Evolutionary conservation across 108 stramenopile genomes (phyloP).

Genomic region (Fragilariopsis cylindrus): DNA sequence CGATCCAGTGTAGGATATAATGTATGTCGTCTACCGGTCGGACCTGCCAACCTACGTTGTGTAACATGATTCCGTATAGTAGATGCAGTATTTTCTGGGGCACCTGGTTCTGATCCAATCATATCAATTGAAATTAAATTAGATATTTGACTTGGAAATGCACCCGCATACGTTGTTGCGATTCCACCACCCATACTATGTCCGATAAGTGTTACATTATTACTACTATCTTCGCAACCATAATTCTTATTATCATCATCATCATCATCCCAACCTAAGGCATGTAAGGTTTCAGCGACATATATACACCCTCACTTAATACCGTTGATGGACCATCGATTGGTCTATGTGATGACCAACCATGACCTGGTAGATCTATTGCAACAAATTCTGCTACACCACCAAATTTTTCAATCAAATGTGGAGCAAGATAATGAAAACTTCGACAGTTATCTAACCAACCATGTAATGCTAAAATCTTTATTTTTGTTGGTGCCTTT

Average conservation of each 20-base stretch:
- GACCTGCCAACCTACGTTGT: not conserved
- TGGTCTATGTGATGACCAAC: constrained; percentile 40
- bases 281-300: constrained; percentile 42
- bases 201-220: constrained; percentile 43
- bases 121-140: constrained; percentile 61
- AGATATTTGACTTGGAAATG: constrained; percentile 67
- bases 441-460: constrained; percentile 81
- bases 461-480: constrained; percentile 73
- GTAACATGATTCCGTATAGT: not conserved
- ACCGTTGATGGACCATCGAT: constrained; percentile 52
- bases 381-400: constrained; percentile 1
- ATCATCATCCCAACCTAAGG: constrained; percentile 17
- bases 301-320: constrained; percentile 61
- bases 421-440: constrained; percentile 66
- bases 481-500: not conserved
- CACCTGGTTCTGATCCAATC: constrained; percentile 40
- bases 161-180: constrained; percentile 48
- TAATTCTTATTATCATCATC: not conserved
- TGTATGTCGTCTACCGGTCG: not conserved
- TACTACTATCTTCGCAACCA: not conserved
- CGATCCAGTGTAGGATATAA: constrained; percentile 39
- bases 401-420: constrained; percentile 22
- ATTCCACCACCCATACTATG: constrained; percentile 76
- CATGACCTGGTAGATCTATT: constrained; percentile 56
- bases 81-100: not conserved